These are phyloP conservation scores for Monilinia fructigena DNA, from an alignment of 2,329 filamentous ascomycete species.

Conservation along the genomic window DNA sequence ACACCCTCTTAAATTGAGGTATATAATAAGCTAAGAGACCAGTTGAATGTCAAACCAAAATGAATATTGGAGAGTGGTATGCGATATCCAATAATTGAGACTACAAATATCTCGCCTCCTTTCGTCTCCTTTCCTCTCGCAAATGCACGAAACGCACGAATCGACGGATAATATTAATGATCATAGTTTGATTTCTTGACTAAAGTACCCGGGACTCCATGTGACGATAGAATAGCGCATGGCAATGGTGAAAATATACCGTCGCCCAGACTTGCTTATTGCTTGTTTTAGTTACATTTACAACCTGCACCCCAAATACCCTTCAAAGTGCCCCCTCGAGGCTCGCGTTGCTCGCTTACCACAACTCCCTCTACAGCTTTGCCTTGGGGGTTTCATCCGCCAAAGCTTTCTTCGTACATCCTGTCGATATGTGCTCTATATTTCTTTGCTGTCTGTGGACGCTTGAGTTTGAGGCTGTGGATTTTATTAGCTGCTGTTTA, in stretches of 20 bases:
- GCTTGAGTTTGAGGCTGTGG: conserved; percentile 68
- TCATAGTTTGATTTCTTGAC: too few species aligned
- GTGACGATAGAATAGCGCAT: neutral
- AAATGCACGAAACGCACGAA: too few species aligned
- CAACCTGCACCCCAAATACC: neutral
- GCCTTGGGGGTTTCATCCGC: conserved; percentile 43
- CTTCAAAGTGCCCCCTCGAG: neutral
- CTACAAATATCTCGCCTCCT: too few species aligned
- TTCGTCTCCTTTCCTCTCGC: too few species aligned
- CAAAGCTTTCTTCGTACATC: conserved; percentile 40
- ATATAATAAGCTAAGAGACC: too few species aligned
- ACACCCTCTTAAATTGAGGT: too few species aligned
- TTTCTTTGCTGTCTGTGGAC: conserved; percentile 62
- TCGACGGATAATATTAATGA: too few species aligned
- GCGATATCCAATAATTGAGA: too few species aligned
- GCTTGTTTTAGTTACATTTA: neutral
- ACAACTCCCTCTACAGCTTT: conserved; percentile 46
- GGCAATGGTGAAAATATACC: neutral
- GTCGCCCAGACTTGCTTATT: neutral
- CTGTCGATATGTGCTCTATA: conserved; percentile 37
- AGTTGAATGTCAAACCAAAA: too few species aligned
- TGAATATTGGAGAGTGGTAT: too few species aligned
- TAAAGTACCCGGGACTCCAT: too few species aligned
- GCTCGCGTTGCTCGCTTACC: neutral
- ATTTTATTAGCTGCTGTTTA: conserved; percentile 16